Evolutionary conservation across 78 protist genomes (phyloP).

Genomic region (Dictyostelium intermedium): DNA sequence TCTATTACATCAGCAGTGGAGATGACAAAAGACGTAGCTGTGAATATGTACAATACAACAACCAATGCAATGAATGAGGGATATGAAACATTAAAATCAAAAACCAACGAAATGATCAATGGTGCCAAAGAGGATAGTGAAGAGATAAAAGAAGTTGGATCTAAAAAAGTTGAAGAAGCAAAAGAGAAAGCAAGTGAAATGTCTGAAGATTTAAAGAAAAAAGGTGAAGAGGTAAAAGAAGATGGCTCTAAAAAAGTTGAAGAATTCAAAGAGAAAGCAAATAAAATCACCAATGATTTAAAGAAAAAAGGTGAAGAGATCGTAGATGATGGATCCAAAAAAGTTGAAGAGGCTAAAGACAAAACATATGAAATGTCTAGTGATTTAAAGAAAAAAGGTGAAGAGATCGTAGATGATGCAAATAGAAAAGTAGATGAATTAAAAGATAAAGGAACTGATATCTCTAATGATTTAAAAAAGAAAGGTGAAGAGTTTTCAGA

Average conservation of each 20-base stretch:
- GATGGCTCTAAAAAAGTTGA: not conserved
- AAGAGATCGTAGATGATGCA: not conserved
- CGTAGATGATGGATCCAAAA: not conserved
- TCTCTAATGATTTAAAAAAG: not conserved
- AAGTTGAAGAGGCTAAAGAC: not conserved
- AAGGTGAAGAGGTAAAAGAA: not conserved
- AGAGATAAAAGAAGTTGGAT: not conserved
- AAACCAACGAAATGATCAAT: not conserved
- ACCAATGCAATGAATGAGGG: not conserved
- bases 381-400: not conserved
- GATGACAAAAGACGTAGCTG: conserved; percentile 29
- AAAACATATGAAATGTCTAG: not conserved
- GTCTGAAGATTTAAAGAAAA: not conserved
- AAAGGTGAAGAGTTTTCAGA: not conserved
- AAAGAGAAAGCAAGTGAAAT: not conserved
- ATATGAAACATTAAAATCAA: not conserved
- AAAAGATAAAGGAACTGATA: not conserved
- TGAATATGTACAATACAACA: not conserved
- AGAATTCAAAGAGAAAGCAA: not conserved
- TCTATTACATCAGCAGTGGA: conserved; percentile 26
- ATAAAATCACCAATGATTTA: not conserved
- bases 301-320: not conserved
- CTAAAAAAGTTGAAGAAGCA: not conserved
- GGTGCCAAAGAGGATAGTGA: not conserved
- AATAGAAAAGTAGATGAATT: not conserved